Conservation (phyloP, 257 asterid genomes). For the Haberlea rhodopensis region DNA sequence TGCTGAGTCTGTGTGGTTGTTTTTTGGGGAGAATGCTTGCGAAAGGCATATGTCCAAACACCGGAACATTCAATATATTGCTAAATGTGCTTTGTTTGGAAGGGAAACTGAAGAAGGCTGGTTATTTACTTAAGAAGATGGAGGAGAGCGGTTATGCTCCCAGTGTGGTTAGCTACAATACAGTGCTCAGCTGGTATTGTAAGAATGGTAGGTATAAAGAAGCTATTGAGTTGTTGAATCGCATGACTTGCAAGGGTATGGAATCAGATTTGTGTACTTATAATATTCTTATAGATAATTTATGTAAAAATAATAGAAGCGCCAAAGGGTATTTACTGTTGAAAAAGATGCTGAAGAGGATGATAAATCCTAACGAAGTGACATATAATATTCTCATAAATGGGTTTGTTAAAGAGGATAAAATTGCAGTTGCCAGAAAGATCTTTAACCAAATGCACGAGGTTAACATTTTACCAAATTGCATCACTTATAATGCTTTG, state of each 20-base stretch:
- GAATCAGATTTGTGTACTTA: constrained; percentile 76
- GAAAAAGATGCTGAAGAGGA: constrained; percentile 64
- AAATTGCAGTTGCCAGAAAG: constrained; percentile 56
- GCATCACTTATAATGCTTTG: constrained; percentile 66
- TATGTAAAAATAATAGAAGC: constrained; percentile 61
- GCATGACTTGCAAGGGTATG: constrained; percentile 71
- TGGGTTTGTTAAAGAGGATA: constrained; percentile 85
- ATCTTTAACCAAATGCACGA: constrained; percentile 66
- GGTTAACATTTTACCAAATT: constrained; percentile 54
- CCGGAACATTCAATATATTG: constrained; percentile 69
- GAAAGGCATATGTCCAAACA: constrained; percentile 55
- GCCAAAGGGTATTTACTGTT: constrained; percentile 73
- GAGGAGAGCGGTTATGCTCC: constrained; percentile 92
- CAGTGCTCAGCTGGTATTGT: constrained; percentile 78
- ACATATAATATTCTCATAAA: constrained; percentile 78
- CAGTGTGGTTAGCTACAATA: constrained; percentile 73
- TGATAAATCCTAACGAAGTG: constrained; percentile 63
- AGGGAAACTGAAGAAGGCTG: constrained; percentile 71
- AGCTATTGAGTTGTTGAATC: constrained; percentile 64
- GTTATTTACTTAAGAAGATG: constrained; percentile 62
- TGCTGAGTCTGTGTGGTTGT: constrained; percentile 59
- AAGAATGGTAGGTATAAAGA: constrained; percentile 73
- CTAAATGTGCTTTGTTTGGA: constrained; percentile 64
- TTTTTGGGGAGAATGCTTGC: constrained; percentile 72
- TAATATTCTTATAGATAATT: constrained; percentile 68